phyloP scores from a whole-genome alignment of 768 basidiomycete species.

The Agaricus bisporus region DNA sequence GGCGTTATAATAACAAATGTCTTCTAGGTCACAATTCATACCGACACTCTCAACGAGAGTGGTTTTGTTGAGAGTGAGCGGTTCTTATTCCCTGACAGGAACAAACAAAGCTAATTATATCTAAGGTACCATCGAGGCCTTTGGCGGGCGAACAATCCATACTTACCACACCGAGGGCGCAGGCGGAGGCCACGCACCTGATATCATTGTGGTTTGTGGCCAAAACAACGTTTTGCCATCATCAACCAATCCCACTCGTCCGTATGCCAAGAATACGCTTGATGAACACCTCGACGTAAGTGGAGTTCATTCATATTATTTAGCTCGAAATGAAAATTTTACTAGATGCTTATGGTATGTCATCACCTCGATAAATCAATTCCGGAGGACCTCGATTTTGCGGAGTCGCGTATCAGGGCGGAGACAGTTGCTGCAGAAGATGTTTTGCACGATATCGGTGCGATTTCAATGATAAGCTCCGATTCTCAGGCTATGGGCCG shows the following conservation, averaged over 20 bases:
- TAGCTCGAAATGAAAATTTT: not conserved
- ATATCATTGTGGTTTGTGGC: constrained; percentile 96
- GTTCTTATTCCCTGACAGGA: not conserved
- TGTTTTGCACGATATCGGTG: constrained; percentile 86
- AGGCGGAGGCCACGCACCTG: constrained; percentile 94
- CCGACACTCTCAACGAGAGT: constrained; percentile 95
- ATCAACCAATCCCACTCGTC: constrained; percentile 95
- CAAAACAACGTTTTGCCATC: constrained; percentile 86
- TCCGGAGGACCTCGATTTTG: constrained; percentile 91
- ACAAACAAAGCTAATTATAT: not conserved
- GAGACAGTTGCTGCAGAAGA: constrained; percentile 99
- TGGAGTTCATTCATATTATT: not conserved
- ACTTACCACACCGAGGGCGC: constrained; percentile 98
- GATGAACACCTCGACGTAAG: constrained; percentile 96
- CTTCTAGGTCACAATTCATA: constrained; percentile 82
- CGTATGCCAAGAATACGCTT: constrained; percentile 85
- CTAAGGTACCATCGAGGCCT: constrained; percentile 81
- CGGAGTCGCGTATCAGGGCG: constrained; percentile 92
- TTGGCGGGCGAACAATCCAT: constrained; percentile 88
- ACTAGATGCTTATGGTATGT: constrained; percentile 98
- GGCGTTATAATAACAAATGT: no score
- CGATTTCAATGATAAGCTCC: constrained; percentile 94
- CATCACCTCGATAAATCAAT: constrained; percentile 93
- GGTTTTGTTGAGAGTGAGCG: constrained; percentile 89
- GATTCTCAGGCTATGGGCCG: constrained; percentile 99